Evolutionary conservation across 176 grass and related monocot genomes (phyloP), one percentile per base, ranked within the genome.

Genomic region (Dactylis glomerata): DNA sequence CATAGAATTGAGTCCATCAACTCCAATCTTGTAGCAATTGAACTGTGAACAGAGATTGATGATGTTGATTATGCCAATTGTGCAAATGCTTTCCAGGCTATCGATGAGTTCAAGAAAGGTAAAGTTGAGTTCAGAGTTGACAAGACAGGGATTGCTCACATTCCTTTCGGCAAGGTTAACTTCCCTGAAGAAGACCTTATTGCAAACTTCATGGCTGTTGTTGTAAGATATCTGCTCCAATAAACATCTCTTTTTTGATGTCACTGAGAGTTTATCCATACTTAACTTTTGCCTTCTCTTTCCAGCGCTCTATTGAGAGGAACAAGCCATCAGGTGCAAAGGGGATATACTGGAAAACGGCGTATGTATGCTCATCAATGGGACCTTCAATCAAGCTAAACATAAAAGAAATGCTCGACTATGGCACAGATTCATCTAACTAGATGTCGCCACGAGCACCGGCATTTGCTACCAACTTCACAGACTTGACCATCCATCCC

Each of bases 291-390:
- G 22, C 30, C 37, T 19, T 85, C 10, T 81, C 62, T 89, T 73
- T 45, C 68, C 85, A 99, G 97, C 90, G 90, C 69, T 96, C 97
- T 70, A 79, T 99, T 37, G 97, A 92, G 73, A 69, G 86, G 84
- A 99, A 99, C 86, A 99, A 99, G 61, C 97, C 97, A 55, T 92
- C 93, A 62, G 97, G 97, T 82, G 97, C 93, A n/a, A 99, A 99
- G 86, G 91, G 91, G 75, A 91, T 99, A 74, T 99, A 99, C 80
- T 99, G 97, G 93, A 96, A 90, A 73, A 94, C 93, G 13, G 86
- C 90, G 6, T 90, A 89, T 74, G 45, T 94, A 68, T 99, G 97
- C 84, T 96, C 97, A 73, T 96, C 97, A 63, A 99, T 99, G 93
- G 93, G 97, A 40, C 97, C 93, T 89, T 99, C 93, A 47, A 86